phyloP scores from a whole-genome alignment of 306 rosid genomes.

The Vigna trinervia region DNA sequence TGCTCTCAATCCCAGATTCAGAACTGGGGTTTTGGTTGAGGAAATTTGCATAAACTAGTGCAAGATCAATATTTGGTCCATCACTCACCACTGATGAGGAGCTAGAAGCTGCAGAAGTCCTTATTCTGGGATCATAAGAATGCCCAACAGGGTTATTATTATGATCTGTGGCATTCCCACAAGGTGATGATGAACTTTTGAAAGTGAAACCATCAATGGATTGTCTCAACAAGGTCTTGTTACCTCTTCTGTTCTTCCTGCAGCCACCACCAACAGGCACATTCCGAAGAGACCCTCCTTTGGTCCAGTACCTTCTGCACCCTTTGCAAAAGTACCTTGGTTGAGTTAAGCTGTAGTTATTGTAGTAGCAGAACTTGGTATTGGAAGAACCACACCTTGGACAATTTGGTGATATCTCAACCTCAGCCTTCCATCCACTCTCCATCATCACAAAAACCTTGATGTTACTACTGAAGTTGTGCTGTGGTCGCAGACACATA shows the following conservation, averaged over 20 bases:
- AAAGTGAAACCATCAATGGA: conserved; percentile 39
- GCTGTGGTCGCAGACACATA: too few relatives aligned
- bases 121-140: conserved; percentile 42
- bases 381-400: conserved; percentile 81
- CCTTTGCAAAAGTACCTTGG: conserved; percentile 87
- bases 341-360: conserved; percentile 83
- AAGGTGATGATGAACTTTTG: conserved; percentile 33
- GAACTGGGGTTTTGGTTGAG: conserved; percentile 64
- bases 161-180: neutral
- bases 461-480: neutral
- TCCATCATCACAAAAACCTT: conserved; percentile 55
- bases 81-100: conserved; percentile 50
- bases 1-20: conserved; percentile 38
- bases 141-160: neutral
- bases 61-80: conserved; percentile 76
- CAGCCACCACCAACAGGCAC: conserved; percentile 79
- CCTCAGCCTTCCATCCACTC: conserved; percentile 67
- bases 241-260: conserved; percentile 54
- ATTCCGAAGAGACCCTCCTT: conserved; percentile 82
- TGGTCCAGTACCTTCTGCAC: conserved; percentile 85
- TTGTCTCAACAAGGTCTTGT: conserved; percentile 42
- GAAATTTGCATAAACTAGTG: conserved; percentile 78
- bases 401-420: conserved; percentile 71
- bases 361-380: conserved; percentile 89
- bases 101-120: conserved; percentile 45